Evolutionary conservation across 2,329 filamentous ascomycete species (phyloP), one percentile per base, ranked within the genome.

Genomic region (Passalora sequoiae): DNA sequence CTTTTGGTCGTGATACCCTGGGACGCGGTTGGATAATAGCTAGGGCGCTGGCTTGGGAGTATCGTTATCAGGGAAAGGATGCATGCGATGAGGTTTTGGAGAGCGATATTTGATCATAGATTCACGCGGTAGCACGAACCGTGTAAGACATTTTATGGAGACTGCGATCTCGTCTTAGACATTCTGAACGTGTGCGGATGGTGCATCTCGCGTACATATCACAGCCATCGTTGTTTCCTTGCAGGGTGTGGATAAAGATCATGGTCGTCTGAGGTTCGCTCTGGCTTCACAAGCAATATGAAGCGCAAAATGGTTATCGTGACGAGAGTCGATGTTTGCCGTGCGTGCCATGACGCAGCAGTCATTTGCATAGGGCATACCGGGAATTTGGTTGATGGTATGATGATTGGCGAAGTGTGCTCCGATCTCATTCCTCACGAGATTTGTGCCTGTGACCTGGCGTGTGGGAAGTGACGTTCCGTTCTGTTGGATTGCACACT

Each of bases 381-480:
- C 30, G 21, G 30, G 15, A 4, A 33, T 19, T 19, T 33, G 30
- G 15, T 33, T 17, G 7, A 19, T 33, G 30, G 30, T 15, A 8
- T 15, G 16, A 33, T 7, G 30, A 19, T 12, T 10, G 21, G 30
- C n/a, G 13, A 17, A 19, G 30, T 6, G 17, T 16, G 30, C 30
- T 30, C 15, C 30, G 30, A 32, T 32, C 30, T 32, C 30, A 32
- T 32, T 32, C 30, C 30, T 32, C 30, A 19, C 30, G n/a, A n/a
- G n/a, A n/a, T n/a, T n/a, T n/a, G n/a, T n/a, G n/a, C n/a, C n/a
- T n/a, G n/a, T n/a, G n/a, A n/a, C n/a, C n/a, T n/a, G n/a, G n/a
- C n/a, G n/a, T n/a, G n/a, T n/a, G n/a, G n/a, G n/a, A n/a, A n/a
- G n/a, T n/a, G n/a, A n/a, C n/a, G n/a, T n/a, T n/a, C n/a, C n/a